These are phyloP conservation scores for Leccinellum albellum DNA, from an alignment of 768 basidiomycete species.

Conservation along the genomic window DNA sequence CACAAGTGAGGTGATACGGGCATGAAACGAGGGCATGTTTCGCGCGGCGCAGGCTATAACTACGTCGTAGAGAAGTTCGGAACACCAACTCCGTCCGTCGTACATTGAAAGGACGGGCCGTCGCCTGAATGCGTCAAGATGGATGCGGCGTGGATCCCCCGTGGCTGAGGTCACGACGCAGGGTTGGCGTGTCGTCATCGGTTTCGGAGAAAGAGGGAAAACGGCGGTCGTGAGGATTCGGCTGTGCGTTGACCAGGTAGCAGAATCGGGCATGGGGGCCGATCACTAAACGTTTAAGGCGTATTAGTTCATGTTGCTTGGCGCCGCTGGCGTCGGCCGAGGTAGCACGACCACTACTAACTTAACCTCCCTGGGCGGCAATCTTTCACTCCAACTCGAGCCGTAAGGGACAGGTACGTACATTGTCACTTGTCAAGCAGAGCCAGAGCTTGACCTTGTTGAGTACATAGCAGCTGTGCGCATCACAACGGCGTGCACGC, in stretches of 20 bases:
- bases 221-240: background rate
- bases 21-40: background rate
- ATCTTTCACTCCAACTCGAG: no score
- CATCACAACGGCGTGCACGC: background rate
- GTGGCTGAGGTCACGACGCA: background rate
- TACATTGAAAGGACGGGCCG: background rate
- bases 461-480: background rate
- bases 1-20: background rate
- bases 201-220: background rate
- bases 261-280: background rate
- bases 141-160: background rate
- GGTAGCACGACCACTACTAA: background rate
- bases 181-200: background rate
- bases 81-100: background rate
- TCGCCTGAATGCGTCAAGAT: background rate
- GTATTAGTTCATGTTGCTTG: background rate
- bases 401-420: background rate
- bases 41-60: background rate
- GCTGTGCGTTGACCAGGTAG: background rate
- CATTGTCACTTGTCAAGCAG: background rate
- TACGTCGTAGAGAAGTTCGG: background rate
- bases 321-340: background rate
- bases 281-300: background rate
- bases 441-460: background rate
- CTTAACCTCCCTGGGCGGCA: no score